Conservation (phyloP, 805 yeast species). For the Spathaspora boniae region DNA sequence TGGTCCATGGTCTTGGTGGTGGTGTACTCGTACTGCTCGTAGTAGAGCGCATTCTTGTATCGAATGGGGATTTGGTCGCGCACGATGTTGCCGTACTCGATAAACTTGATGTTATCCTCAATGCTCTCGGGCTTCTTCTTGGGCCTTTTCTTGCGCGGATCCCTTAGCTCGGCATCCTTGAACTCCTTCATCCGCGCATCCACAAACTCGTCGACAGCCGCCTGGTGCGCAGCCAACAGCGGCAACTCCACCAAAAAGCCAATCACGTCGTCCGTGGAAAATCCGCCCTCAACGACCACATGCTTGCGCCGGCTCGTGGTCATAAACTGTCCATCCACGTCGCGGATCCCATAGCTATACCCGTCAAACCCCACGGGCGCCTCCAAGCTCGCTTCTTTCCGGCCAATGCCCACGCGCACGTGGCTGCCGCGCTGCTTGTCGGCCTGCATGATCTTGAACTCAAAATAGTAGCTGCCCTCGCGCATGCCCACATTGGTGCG, state of each 20-base stretch:
- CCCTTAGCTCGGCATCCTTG: conserved; percentile 7
- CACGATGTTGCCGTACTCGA: conserved; percentile 41
- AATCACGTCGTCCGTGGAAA: conserved; percentile 73
- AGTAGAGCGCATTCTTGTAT: conserved; percentile 71
- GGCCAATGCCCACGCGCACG: conserved; percentile 77
- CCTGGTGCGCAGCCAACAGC: conserved; percentile 38
- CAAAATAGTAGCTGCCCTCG: conserved; percentile 81
- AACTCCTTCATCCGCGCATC: conserved; percentile 8
- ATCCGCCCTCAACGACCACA: conserved; percentile 48
- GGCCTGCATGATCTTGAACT: conserved; percentile 55
- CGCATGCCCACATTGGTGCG: conserved; percentile 71
- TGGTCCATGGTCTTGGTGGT: conserved; percentile 70
- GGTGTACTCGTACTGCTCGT: conserved; percentile 81
- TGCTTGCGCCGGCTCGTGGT: conserved; percentile 68
- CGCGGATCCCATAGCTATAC: conserved; percentile 89
- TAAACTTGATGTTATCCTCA: conserved; percentile 16
- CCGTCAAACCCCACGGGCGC: conserved; percentile 97
- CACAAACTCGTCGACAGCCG: conserved; percentile 33
- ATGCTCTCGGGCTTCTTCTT: conserved; percentile 15
- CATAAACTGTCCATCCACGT: conserved; percentile 67
- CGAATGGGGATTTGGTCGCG: conserved; percentile 88
- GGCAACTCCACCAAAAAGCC: conserved; percentile 80
- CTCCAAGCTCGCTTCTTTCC: conserved; percentile 85
- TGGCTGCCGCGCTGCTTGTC: conserved; percentile 48
- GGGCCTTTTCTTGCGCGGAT: conserved; percentile 13